Base-by-base conservation (phyloP, 2,329 filamentous ascomycete genomes). In the Ilyonectria sp. region DNA sequence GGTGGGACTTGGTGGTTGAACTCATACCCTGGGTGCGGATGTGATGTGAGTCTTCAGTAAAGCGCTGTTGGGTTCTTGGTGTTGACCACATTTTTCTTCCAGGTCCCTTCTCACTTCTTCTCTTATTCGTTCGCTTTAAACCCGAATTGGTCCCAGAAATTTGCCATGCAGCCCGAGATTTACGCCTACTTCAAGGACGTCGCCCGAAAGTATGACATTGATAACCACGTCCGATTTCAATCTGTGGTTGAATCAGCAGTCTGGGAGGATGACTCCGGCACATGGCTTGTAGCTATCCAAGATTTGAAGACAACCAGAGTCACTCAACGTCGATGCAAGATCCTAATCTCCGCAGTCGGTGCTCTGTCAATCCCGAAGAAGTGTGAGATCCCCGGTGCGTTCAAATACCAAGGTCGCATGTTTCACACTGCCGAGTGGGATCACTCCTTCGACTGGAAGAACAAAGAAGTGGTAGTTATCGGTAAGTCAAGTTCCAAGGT, bases 51-150 rank as follows among this genome's bases (percentile, higher is more conserved):
- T 65, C 26, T 9, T 11, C 2, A 33, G 13, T 23, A 1, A n/a
- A n/a, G 15, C 4, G 15, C 15, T 17, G 7, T 23, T 7, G 4
- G 1, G 19, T 29, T 35, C 3, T 15, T n/a, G 10, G 3, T n/a
- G 10, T n/a, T 17, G 23, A 49, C 15, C 1, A 31, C 1, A 8
- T 29, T 26, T 10, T 7, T 11, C 6, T 35, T 53, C 11, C 13
- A 76, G 73, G 75, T 76, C 0, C 67, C 72, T 2, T 74, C 71
- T 3, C 75, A 77, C 35, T 77, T 76, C 57, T 78, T 73, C 13
- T 77, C 75, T 1, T 78, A 77, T 26, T 77, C 75, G 0, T 78
- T 78, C 31, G 74, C 69, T 1, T 43, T 74, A 3, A 78, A 78
- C 6, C 75, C 76, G 2, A 60, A 76, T 19, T 78, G 74, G 76